Evolutionary conservation across 2,329 filamentous ascomycete species (phyloP), one percentile per base, ranked within the genome.

Genomic region (Clonostachys byssicola): DNA sequence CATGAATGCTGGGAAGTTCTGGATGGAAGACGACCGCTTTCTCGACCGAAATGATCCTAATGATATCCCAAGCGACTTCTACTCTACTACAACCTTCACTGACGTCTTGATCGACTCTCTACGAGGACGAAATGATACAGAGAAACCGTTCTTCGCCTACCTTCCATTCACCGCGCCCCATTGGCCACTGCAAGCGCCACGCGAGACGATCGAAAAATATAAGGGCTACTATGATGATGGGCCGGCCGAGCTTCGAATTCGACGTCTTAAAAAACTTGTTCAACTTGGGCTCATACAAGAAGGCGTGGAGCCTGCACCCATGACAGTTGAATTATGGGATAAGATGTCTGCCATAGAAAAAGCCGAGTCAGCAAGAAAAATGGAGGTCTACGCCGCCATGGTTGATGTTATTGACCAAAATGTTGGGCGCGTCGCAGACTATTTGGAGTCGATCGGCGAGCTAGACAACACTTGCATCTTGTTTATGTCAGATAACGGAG

Each of bases 131-230:
- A 71, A 57, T 49, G 62, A 60, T 47, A 8, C 53, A 56, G 2
- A 62, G 5, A 52, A 60, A 43, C 75, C 80, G 0, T 83, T 84
- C 64, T 83, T 83, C 54, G 78, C 66, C 2, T 83, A 82, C 56
- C 65, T 80, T 3, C 78, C 80, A 2, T 85, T 83, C 57, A 80
- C 78, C 0, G 81, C 80, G 0, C 80, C 80, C 3, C 80, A 85
- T 52, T 85, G 80, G 80, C 81, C 80, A 3, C 61, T 85, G 6
- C 81, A 84, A 53, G 78, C 78, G 0, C 78, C 80, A 0, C 60
- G 66, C 43, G 72, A 80, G 49, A 73, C 75, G 46, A 73, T 78
- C 40, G 66, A 71, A 16, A 77, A 81, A 52, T 85, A 84, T 59
- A 70, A 70, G 14, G 80, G 80, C n/a, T 64, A 79, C 1, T 85